A percentile compares a stretch with the other conserved stretches of the same genome.
phyloP scores from a whole-genome alignment of 1,284 basidiomycete genomes.

The Hymenochaete sp. region DNA sequence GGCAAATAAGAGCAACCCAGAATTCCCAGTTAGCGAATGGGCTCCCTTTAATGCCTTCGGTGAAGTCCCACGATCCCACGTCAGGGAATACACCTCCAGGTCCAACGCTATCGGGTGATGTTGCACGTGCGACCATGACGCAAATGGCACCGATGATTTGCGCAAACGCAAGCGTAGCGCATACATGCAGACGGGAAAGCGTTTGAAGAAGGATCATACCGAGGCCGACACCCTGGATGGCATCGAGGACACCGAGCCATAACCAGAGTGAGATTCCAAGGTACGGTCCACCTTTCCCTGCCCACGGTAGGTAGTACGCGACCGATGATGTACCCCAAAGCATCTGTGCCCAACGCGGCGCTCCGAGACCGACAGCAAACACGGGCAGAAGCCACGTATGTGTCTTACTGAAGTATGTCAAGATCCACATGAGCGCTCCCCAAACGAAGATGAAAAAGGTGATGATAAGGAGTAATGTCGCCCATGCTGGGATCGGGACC shows the following conservation, averaged over 20 bases:
- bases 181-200: slow-evolving; percentile 84
- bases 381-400: slow-evolving; percentile 91
- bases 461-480: slow-evolving; percentile 70
- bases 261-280: slow-evolving; percentile 83
- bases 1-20: slow-evolving; percentile 78
- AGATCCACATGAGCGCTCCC: slow-evolving; percentile 62
- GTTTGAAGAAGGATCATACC: slow-evolving; percentile 93
- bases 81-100: slow-evolving; percentile 90
- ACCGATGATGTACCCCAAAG: slow-evolving; percentile 84
- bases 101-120: slow-evolving; percentile 76
- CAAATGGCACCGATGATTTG: slow-evolving; percentile 76
- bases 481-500: slow-evolving; percentile 75
- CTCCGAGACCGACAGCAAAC: slow-evolving; percentile 87
- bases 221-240: slow-evolving; percentile 85
- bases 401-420: slow-evolving; percentile 83
- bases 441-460: slow-evolving; percentile 83
- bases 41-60: slow-evolving; percentile 57
- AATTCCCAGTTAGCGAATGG: slow-evolving; percentile 76
- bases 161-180: slow-evolving; percentile 81
- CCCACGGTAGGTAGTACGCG: slow-evolving; percentile 87
- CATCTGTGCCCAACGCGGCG: slow-evolving; percentile 91
- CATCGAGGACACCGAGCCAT: slow-evolving; percentile 89
- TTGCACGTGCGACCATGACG: slow-evolving; percentile 80
- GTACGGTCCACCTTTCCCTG: slow-evolving; percentile 74
- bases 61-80: slow-evolving; percentile 79